These are phyloP conservation scores for Fragosphaeria purpurea DNA, from an alignment of 2,329 filamentous ascomycete species.

Conservation along the genomic window DNA sequence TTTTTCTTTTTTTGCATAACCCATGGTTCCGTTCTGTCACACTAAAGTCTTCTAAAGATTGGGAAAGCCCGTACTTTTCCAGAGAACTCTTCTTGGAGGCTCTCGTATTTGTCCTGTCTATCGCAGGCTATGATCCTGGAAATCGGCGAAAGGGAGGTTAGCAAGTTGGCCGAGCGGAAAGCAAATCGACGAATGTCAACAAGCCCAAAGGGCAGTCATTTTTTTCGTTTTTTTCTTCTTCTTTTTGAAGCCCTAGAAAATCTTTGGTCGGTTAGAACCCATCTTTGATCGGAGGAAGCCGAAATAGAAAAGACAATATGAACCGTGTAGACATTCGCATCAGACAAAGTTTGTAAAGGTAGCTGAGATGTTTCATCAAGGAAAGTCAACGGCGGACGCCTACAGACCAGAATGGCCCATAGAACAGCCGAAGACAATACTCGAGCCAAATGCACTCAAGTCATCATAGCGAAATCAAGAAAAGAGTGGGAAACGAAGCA, in stretches of 20 bases:
- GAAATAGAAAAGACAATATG: no score
- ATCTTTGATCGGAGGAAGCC: no score
- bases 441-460: conserved; percentile 99
- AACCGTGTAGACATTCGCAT: conserved; percentile 28
- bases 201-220: no score
- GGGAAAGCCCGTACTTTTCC: conserved; percentile 58
- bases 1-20: not conserved
- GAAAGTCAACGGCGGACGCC: conserved; percentile 55
- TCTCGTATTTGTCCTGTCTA: conserved; percentile 76
- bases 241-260: no score
- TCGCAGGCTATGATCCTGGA: conserved; percentile 90
- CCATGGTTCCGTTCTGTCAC: not conserved
- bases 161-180: no score
- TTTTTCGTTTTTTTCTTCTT: no score
- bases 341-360: conserved; percentile 87
- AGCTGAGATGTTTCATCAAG: conserved; percentile 99
- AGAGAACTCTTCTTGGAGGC: conserved; percentile 69
- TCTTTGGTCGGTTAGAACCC: no score
- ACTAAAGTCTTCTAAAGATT: conserved; percentile 18
- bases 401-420: conserved; percentile 66
- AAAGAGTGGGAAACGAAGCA: not conserved
- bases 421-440: conserved; percentile 60
- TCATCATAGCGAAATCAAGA: conserved; percentile 62
- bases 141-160: no score
- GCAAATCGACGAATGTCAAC: no score